Evolutionary conservation across 768 basidiomycete species (phyloP).

Genomic region (Pulveroboletus sp.): DNA sequence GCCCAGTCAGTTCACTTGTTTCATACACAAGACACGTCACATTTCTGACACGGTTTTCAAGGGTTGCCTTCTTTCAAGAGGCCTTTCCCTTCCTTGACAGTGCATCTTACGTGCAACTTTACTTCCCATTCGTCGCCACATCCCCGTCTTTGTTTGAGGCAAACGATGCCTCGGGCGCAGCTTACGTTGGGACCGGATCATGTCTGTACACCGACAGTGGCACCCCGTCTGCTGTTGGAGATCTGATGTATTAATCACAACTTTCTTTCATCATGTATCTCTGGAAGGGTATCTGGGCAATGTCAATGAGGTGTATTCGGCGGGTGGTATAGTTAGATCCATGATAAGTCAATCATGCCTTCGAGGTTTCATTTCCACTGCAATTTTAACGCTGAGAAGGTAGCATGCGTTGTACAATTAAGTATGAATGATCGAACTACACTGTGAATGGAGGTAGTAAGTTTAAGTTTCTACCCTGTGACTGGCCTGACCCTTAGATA

Average conservation of each 20-base stretch:
- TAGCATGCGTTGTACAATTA: no score
- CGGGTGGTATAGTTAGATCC: background rate
- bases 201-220: conserved; percentile 34
- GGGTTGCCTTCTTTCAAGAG: conserved; percentile 32
- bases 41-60: conserved; percentile 9
- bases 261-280: no score
- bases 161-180: conserved; percentile 15
- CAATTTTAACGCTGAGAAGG: no score
- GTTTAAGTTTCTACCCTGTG: no score
- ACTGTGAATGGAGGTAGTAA: no score
- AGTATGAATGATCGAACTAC: no score
- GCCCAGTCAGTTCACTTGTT: conserved; percentile 24
- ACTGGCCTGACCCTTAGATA: no score
- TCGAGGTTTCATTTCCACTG: no score
- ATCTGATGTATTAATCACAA: conserved; percentile 14
- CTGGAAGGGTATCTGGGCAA: no score
- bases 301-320: background rate
- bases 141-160: conserved; percentile 24
- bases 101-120: conserved; percentile 30
- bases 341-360: no score
- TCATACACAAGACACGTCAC: background rate
- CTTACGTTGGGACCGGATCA: conserved; percentile 26
- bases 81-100: conserved; percentile 36
- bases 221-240: conserved; percentile 22
- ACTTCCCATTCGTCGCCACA: conserved; percentile 37